Conservation (phyloP, 805 yeast genomes). For the Yarrowia osloensis region DNA sequence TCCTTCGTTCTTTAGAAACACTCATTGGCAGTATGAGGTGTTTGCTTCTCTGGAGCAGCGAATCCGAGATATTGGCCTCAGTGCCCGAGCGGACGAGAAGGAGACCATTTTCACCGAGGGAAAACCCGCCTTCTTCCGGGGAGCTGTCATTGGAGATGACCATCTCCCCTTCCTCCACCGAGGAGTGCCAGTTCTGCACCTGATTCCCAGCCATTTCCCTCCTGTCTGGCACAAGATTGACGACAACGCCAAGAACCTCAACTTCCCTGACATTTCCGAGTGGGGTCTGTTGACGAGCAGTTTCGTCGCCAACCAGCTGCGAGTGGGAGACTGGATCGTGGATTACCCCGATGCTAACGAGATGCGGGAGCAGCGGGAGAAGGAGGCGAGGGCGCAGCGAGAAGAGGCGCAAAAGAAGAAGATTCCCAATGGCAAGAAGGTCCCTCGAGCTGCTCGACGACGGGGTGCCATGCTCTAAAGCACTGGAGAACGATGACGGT, state of each 20-base stretch:
- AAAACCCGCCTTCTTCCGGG: constrained; percentile 33
- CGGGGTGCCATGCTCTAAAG: not conserved
- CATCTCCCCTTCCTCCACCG: constrained; percentile 53
- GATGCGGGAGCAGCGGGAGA: constrained; percentile 3
- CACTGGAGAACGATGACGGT: not conserved
- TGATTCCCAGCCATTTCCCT: constrained; percentile 58
- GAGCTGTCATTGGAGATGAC: constrained; percentile 50
- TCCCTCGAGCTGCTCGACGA: constrained; percentile 2
- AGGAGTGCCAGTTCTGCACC: constrained; percentile 54
- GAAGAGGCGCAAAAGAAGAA: not conserved
- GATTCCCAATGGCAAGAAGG: not conserved
- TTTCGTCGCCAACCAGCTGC: constrained; percentile 44
- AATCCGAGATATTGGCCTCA: constrained; percentile 31
- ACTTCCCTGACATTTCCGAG: constrained; percentile 46
- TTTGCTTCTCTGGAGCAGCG: constrained; percentile 45
- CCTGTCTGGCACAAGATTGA: constrained; percentile 52
- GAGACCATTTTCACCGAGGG: constrained; percentile 34
- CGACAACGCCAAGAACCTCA: constrained; percentile 51
- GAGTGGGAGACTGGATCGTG: constrained; percentile 15
- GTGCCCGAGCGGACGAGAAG: not conserved
- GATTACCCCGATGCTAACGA: constrained; percentile 16
- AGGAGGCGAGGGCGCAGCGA: not conserved
- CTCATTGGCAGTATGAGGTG: constrained; percentile 46
- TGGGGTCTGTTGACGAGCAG: constrained; percentile 51
- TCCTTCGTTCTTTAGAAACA: constrained; percentile 49